Evolutionary conservation across 495 filamentous ascomycete species (phyloP).

Genomic region (Ascobolus immersus): DNA sequence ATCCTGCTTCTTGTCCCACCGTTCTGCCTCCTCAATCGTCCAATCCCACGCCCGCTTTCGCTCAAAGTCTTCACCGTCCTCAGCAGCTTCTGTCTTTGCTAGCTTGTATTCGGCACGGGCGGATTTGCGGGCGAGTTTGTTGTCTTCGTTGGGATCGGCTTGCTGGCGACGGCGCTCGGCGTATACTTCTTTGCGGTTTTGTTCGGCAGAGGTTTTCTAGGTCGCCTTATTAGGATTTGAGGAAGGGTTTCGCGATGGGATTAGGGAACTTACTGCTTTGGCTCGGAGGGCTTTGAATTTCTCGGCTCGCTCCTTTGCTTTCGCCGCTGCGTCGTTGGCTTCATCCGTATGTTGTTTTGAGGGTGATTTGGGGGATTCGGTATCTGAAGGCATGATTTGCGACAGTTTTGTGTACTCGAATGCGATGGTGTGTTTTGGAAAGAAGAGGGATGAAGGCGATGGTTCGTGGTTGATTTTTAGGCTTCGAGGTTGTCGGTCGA

Average conservation of each 20-base stretch:
- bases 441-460: too few relatives aligned
- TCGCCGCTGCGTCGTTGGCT: slow-evolving; percentile 7
- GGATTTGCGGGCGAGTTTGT: slow-evolving; percentile 48
- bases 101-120: slow-evolving; percentile 79
- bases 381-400: too few relatives aligned
- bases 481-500: too few relatives aligned
- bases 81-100: slow-evolving; percentile 68
- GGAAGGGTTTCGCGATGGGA: slow-evolving; percentile 9
- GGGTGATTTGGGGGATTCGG: too few relatives aligned
- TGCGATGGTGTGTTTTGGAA: too few relatives aligned
- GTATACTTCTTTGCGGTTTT: slow-evolving; percentile 61
- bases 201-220: slow-evolving; percentile 44
- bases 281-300: slow-evolving; percentile 69
- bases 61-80: slow-evolving; percentile 75
- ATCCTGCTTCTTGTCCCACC: slow-evolving; percentile 69
- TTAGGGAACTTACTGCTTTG: slow-evolving; percentile 30
- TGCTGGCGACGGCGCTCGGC: slow-evolving; percentile 58
- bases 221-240: too few relatives aligned
- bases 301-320: slow-evolving; percentile 31
- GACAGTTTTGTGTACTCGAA: too few relatives aligned
- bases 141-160: slow-evolving; percentile 46
- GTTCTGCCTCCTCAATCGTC: slow-evolving; percentile 79
- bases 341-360: too few relatives aligned
- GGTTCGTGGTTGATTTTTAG: too few relatives aligned
- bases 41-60: slow-evolving; percentile 96